A percentile compares a stretch with the other conserved stretches of the same genome.
Evolutionary conservation across 2,329 filamentous ascomycete species (phyloP).

Genomic region (Fusarium hainanense): DNA sequence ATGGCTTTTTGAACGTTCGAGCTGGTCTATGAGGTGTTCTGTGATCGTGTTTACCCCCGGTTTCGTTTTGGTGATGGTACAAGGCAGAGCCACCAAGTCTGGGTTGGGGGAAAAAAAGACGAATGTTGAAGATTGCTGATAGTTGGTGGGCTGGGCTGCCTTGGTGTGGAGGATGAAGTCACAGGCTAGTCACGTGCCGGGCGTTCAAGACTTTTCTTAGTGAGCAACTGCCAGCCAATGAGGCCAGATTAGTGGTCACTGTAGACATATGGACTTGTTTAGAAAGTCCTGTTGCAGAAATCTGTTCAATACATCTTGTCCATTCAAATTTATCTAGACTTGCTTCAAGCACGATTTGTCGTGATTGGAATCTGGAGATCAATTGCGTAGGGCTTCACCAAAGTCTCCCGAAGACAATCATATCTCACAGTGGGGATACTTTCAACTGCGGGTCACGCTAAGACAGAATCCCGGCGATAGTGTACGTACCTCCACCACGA

Average conservation of each 20-base stretch:
- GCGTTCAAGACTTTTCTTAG: conserved; percentile 34
- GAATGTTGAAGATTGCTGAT: conserved; percentile 42
- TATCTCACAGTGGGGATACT: conserved; percentile 14
- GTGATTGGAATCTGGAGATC: not conserved
- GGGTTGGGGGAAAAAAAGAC: conserved; percentile 32
- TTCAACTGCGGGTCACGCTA: conserved; percentile 24
- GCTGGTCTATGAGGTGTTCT: not conserved
- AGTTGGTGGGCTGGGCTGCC: conserved; percentile 46
- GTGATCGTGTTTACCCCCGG: conserved; percentile 5
- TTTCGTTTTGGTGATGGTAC: conserved; percentile 27
- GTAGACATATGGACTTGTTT: not conserved
- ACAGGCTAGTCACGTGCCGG: conserved; percentile 43
- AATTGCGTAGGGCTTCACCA: not conserved
- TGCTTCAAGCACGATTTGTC: not conserved
- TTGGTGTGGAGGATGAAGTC: conserved; percentile 47
- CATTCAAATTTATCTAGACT: not conserved
- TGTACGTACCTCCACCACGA: conserved; percentile 38
- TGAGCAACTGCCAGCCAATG: conserved; percentile 7
- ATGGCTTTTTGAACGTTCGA: conserved; percentile 5
- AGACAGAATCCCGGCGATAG: conserved; percentile 10
- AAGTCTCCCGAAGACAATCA: not conserved
- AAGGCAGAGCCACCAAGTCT: conserved; percentile 30
- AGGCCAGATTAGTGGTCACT: not conserved
- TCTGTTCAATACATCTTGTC: not conserved
- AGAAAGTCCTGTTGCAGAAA: not conserved